Evolutionary conservation across 2,329 filamentous ascomycete genomes (phyloP), one percentile per base, ranked within the genome.

Genomic region (Myotisia sp.): DNA sequence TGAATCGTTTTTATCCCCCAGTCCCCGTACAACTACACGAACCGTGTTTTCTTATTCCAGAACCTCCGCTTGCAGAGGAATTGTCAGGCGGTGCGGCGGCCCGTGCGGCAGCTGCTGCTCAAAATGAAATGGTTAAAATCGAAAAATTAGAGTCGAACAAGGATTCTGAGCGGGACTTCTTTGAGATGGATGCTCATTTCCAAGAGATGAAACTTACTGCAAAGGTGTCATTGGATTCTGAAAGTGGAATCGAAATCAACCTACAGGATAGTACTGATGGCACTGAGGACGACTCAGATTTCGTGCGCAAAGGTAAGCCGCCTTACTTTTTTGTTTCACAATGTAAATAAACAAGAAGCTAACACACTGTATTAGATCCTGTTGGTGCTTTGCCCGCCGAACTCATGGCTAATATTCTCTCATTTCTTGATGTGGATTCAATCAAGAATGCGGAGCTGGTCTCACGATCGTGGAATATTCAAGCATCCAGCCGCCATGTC

Each of bases 401-500:
- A 51, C 59, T 79, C 26, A 60, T 67, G 39, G 64, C 70, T 17
- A 61, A 70, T 26, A 63, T 78, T 33, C 61, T 79, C 36, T 67
- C 69, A 1, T 69, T 68, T 46, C 63, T 79, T 26, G 73, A 76
- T 41, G 66, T 67, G 4, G 51, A 57, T 24, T 70, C 71, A 4
- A 58, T 79, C 27, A 60, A 67, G 36, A 58, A 59, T 31, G 63
- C 66, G 19, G 69, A 74, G 46, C 52, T 61, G 10, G 71, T 78
- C 13, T 74, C 66, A n/a, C 61, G 52, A 28, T 49, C 55, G 33
- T 79, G 75, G 75, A 53, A 64, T 40, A 55, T 61, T 13, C 58
- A 70, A 39, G 70, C 70, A 19, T 60, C 60, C 10, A 71, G 71
- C 16, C 61, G 60, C 16, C 66, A 72, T 43, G 70, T 77, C 28